phyloP scores from a whole-genome alignment of 2,329 filamentous ascomycete species.

The Waltergamsia citrina region DNA sequence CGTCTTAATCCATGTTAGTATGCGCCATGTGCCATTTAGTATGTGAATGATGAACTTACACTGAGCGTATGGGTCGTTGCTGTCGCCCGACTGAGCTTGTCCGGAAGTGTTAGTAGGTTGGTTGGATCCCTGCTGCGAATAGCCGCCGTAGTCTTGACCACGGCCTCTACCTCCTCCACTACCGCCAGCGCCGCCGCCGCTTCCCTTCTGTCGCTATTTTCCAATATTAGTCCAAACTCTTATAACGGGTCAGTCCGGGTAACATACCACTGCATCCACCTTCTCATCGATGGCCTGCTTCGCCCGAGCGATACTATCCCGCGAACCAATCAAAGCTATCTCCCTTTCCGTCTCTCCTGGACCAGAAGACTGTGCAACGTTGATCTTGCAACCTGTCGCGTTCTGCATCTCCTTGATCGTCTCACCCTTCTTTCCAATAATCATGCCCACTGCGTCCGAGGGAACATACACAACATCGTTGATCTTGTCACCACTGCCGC shows the following conservation, averaged over 20 bases:
- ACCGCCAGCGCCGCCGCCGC: conserved; percentile 32
- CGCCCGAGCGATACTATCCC: conserved; percentile 68
- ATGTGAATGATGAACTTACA: conserved; percentile 40
- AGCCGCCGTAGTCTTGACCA: conserved; percentile 45
- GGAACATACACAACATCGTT: conserved; percentile 80
- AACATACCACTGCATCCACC: conserved; percentile 75
- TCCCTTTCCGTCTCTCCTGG: conserved; percentile 73
- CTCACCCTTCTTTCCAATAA: conserved; percentile 89
- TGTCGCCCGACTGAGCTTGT: conserved; percentile 36
- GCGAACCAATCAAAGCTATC: conserved; percentile 73
- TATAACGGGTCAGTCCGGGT: background rate
- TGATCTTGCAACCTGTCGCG: conserved; percentile 85
- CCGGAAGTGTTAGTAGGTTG: conserved; percentile 30
- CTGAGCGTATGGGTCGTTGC: conserved; percentile 63
- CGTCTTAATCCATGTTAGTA: conserved; percentile 41
- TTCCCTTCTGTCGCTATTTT: conserved; percentile 43
- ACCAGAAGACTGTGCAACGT: conserved; percentile 73
- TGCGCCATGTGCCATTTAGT: conserved; percentile 1
- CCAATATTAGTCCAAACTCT: background rate
- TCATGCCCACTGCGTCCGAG: conserved; percentile 90
- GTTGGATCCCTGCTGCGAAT: conserved; percentile 33
- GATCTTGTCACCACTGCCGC: conserved; percentile 49
- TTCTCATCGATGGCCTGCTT: conserved; percentile 86
- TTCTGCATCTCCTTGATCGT: conserved; percentile 93
- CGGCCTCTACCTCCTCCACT: conserved; percentile 34